Evolutionary conservation across 768 basidiomycete genomes (phyloP), one percentile per base, ranked within the genome.

Genomic region (Boletus edulis): DNA sequence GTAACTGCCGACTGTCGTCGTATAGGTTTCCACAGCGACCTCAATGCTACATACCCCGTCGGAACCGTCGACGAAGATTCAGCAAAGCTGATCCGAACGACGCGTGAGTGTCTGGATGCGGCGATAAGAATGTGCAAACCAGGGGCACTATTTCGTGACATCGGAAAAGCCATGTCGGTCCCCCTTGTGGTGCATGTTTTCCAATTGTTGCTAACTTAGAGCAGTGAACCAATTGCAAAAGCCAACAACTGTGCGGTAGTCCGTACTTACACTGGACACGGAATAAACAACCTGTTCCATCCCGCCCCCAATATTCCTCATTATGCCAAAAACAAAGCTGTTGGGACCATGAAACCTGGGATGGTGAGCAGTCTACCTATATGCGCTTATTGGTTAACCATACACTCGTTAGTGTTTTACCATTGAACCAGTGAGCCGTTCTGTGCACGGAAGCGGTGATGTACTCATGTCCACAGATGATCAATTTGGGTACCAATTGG

Each of bases 41-140:
- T 96, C 42, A 96, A 97, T 68, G 94, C 81, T 54, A 96, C 93
- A 22, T 96, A 96, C 69, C 89, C 95, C 5, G 92, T 95, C 45
- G 92, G 91, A 40, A 77, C 81, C 57, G 82, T 94, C 50, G 89
- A 94, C 67, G 88, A 91, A 24, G 89, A 94, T 40, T 87, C 91
- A 17, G 76, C 81, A 63, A 89, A 87, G 59, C 78, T 99, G 46
- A 90, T 99, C 58, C 81, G 78, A 34, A 89, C 89, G 15, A 82
- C 94, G 10, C 87, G 94, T 47, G 80, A 89, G 67, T 86, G 85
- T 57, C 76, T 96, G 47, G 93, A 97, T 64, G 93, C 85, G 53
- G 84, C 96, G 14, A 99, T 99, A 67, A 87, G 86, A 51, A 72
- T 90, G 10, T 98, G 95, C 78, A 97, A 94, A 73, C 97, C 97